phyloP scores from a whole-genome alignment of 2,329 filamentous ascomycete species.

The Alternaria viburni region DNA sequence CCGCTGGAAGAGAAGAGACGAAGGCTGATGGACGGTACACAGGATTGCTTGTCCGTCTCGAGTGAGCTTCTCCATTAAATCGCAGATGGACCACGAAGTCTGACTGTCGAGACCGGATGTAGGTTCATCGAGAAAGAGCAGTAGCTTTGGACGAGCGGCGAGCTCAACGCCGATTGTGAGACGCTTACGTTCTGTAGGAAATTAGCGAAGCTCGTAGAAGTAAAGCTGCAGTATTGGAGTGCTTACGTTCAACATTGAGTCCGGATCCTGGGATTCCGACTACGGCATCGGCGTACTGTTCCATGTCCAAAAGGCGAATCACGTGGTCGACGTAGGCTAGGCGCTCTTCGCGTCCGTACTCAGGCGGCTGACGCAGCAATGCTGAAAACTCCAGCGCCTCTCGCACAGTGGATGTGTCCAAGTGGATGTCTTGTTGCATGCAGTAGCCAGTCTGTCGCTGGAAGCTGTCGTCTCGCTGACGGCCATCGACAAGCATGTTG shows the following conservation, averaged over 20 bases:
- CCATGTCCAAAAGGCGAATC: conserved; percentile 85
- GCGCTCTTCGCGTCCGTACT: conserved; percentile 19
- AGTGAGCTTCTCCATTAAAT: conserved; percentile 82
- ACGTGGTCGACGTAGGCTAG: conserved; percentile 72
- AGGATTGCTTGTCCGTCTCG: conserved; percentile 80
- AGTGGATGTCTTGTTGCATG: conserved; percentile 67
- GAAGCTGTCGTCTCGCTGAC: conserved; percentile 68
- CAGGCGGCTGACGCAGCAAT: conserved; percentile 64
- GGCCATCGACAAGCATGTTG: conserved; percentile 73
- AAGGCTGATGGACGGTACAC: conserved; percentile 93
- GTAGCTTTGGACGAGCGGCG: conserved; percentile 32
- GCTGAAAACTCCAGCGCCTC: conserved; percentile 78
- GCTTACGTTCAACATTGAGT: conserved; percentile 52
- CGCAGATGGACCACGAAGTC: conserved; percentile 86
- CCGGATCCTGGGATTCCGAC: conserved; percentile 22
- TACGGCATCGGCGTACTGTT: conserved; percentile 47
- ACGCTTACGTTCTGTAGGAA: conserved; percentile 60
- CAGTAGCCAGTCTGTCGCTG: conserved; percentile 72
- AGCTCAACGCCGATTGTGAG: conserved; percentile 63
- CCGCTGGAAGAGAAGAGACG: conserved; percentile 85
- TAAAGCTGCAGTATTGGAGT: conserved; percentile 5
- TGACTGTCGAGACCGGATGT: conserved; percentile 80
- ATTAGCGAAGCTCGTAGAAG: neutral
- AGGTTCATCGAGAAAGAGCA: conserved; percentile 69
- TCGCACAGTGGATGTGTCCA: conserved; percentile 63